Conservation (phyloP, 306 rosid species). For the Corylus avellana region DNA sequence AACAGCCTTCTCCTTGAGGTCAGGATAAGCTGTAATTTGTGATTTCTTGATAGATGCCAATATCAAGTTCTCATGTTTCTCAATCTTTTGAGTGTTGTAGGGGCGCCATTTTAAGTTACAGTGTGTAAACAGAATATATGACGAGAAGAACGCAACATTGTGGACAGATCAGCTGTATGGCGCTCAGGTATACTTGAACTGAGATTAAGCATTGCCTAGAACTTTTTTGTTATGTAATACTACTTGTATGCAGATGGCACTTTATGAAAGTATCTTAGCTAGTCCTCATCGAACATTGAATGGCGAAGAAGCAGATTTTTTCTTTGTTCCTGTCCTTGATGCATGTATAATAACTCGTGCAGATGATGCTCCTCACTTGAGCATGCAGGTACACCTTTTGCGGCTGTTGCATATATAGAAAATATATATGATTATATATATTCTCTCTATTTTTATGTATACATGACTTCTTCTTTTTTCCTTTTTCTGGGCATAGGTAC, state of each 20-base stretch:
- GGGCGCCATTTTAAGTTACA: constrained; percentile 90
- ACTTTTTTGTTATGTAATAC: constrained; percentile 24
- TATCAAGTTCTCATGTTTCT: constrained; percentile 25
- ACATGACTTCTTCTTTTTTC: too few species aligned
- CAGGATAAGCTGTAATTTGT: constrained; percentile 30
- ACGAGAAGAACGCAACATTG: constrained; percentile 59
- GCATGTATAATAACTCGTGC: constrained; percentile 94
- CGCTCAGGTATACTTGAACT: constrained; percentile 67
- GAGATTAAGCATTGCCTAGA: constrained; percentile 19
- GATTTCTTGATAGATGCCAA: constrained; percentile 25
- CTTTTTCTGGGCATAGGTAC: too few species aligned
- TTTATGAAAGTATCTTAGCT: constrained; percentile 84
- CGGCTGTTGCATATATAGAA: not conserved
- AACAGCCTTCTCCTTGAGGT: constrained; percentile 95
- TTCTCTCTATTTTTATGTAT: not conserved
- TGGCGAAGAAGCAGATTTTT: constrained; percentile 95
- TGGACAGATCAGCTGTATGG: constrained; percentile 91
- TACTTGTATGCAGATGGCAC: constrained; percentile 66
- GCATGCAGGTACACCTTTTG: constrained; percentile 53
- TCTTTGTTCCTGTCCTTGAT: constrained; percentile 97
- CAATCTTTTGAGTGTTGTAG: constrained; percentile 43
- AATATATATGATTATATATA: too few species aligned
- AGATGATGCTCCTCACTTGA: constrained; percentile 93
- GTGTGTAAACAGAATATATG: constrained; percentile 89
- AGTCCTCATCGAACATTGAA: constrained; percentile 89